Percentiles rank a stretch among this genome's conserved stretches.
Evolutionary conservation across 805 yeast species (phyloP).

Genomic region (Teunomyces kruisii): DNA sequence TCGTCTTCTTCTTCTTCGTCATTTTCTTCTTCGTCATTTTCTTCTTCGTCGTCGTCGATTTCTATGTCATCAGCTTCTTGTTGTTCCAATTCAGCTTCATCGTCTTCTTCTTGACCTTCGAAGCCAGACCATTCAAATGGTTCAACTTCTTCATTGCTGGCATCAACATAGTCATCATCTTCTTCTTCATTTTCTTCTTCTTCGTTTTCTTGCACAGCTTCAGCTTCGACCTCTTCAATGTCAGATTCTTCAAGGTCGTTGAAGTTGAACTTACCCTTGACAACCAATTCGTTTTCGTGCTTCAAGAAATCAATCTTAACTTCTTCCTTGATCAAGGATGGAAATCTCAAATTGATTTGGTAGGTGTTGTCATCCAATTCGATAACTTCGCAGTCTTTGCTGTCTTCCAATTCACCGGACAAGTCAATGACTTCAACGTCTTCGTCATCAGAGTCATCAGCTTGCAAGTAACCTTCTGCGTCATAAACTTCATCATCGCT

Average conservation of each 20-base stretch:
- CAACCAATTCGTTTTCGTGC: constrained; percentile 40
- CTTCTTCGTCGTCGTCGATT: constrained; percentile 9
- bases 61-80: constrained; percentile 1
- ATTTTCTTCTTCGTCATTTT: constrained; percentile 15
- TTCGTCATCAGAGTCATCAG: constrained; percentile 19
- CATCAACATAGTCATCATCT: constrained; percentile 9
- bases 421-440: constrained; percentile 39
- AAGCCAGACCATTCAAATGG: constrained; percentile 11
- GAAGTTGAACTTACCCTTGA: constrained; percentile 40
- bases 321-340: constrained; percentile 40
- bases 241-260: constrained; percentile 22
- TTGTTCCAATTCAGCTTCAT: constrained; percentile 11
- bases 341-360: constrained; percentile 42
- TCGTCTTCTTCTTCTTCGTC: constrained; percentile 24
- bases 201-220: constrained; percentile 12
- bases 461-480: constrained; percentile 21
- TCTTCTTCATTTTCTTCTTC: constrained; percentile 17
- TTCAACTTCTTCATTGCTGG: constrained; percentile 8
- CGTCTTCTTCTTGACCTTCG: constrained; percentile 15
- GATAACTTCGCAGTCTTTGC: constrained; percentile 44
- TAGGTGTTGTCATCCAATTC: constrained; percentile 39
- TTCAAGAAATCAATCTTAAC: constrained; percentile 40
- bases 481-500: constrained; percentile 19
- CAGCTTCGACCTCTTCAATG: constrained; percentile 21
- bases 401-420: constrained; percentile 40